A percentile compares a stretch with the other conserved stretches of the same genome.
phyloP scores from a whole-genome alignment of 495 filamentous ascomycete species.

The Xylaria venustula region DNA sequence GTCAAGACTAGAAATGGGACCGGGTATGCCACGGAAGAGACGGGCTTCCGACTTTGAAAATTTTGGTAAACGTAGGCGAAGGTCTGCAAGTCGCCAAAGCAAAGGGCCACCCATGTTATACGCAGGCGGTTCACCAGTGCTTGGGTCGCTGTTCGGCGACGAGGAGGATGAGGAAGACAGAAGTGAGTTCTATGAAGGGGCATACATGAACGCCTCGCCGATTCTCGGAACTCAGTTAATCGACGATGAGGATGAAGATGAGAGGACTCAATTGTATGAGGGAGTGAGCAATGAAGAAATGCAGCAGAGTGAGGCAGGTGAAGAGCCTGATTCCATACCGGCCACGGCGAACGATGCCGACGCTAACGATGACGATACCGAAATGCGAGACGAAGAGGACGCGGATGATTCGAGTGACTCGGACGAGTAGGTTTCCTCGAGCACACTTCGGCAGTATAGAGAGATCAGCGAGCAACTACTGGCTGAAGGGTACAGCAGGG shows the following conservation, averaged over 20 bases:
- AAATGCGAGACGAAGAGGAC: neutral
- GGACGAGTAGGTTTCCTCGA: too few species aligned
- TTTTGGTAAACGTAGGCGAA: conserved; percentile 14
- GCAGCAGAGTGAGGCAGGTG: neutral
- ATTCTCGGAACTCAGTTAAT: too few species aligned
- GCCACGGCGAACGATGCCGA: neutral
- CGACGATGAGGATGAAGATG: neutral
- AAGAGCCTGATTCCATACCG: neutral
- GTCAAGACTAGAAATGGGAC: neutral
- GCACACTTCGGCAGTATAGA: too few species aligned
- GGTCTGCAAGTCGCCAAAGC: neutral
- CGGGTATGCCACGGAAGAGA: conserved; percentile 11
- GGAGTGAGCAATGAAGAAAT: too few species aligned
- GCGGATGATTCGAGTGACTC: too few species aligned
- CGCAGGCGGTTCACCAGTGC: neutral
- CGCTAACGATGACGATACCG: neutral
- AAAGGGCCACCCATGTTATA: neutral
- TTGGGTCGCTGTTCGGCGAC: neutral
- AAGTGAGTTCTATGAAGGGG: neutral
- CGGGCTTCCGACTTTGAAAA: conserved; percentile 23
- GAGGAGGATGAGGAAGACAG: neutral
- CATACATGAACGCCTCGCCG: too few species aligned
- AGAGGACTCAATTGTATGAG: too few species aligned
- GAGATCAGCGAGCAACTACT: too few species aligned
- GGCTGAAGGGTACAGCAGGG: too few species aligned